A percentile compares a stretch with the other conserved stretches of the same genome.
Conservation (phyloP, 2,329 filamentous ascomycete species). For the Neofusicoccum parvum region DNA sequence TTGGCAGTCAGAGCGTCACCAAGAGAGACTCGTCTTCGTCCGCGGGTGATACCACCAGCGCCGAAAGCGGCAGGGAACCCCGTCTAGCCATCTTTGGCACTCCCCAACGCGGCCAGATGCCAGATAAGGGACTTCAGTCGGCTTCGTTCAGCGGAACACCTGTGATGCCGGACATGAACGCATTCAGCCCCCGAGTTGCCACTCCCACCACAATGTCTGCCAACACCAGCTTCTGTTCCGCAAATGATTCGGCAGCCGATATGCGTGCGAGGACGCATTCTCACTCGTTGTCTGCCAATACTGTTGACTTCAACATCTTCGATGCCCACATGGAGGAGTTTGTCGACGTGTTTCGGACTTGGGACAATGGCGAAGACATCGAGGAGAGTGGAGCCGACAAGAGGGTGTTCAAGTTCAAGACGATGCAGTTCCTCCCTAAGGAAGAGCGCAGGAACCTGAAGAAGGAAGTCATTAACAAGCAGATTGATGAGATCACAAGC, state of each 20-base stretch:
- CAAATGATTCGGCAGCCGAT: background rate
- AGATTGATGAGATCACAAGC: background rate
- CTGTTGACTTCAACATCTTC: background rate
- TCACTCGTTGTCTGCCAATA: background rate
- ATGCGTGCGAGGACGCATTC: background rate
- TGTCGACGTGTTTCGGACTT: background rate
- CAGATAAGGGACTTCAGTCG: background rate
- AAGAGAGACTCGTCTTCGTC: background rate
- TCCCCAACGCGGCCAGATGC: background rate
- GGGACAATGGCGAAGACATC: background rate
- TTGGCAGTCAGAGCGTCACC: background rate
- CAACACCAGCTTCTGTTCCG: background rate
- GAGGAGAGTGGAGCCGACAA: background rate
- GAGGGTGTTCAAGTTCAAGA: background rate
- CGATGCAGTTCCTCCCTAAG: background rate
- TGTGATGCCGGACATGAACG: background rate
- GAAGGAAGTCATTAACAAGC: background rate
- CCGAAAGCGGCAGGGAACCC: background rate
- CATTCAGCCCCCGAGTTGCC: background rate
- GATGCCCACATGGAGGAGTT: constrained; percentile 9
- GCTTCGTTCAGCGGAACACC: background rate
- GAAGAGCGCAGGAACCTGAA: no score
- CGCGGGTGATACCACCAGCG: background rate
- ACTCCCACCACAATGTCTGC: background rate
- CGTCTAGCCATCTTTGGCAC: background rate